Evolutionary conservation across 345 rosid species (phyloP).

Genomic region (Aquilaria malaccensis): DNA sequence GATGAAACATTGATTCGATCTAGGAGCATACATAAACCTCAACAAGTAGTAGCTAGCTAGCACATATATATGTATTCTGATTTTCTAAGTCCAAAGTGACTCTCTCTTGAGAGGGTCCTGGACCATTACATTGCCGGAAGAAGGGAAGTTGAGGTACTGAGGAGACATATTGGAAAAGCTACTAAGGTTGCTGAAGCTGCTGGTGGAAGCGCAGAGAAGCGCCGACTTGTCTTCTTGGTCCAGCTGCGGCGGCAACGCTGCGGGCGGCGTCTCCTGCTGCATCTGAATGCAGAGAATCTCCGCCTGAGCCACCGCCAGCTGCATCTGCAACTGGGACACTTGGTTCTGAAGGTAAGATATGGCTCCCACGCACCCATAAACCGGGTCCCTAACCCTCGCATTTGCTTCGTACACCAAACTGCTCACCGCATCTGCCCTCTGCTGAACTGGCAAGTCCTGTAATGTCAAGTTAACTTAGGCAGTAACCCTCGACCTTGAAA

Average conservation of each 20-base stretch:
- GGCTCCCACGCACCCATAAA: slow-evolving; percentile 81
- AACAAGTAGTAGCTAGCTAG: too few species aligned
- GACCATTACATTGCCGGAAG: slow-evolving; percentile 41
- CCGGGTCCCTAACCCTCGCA: slow-evolving; percentile 78
- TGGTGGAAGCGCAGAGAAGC: slow-evolving; percentile 22
- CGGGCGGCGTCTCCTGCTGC: slow-evolving; percentile 50
- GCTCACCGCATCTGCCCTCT: slow-evolving; percentile 77
- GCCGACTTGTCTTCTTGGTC: slow-evolving; percentile 41
- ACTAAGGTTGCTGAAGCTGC: slow-evolving; percentile 19
- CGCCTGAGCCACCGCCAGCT: slow-evolving; percentile 75
- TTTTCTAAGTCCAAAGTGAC: slow-evolving; percentile 58
- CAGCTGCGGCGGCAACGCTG: slow-evolving; percentile 22
- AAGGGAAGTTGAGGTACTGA: slow-evolving; percentile 42
- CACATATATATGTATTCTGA: too few species aligned
- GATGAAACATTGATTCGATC: too few species aligned
- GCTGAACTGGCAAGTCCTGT: slow-evolving; percentile 72
- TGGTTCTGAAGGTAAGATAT: slow-evolving; percentile 73
- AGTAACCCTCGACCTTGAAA: background rate
- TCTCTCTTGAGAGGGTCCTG: slow-evolving; percentile 66
- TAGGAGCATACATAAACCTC: too few species aligned
- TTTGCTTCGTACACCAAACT: slow-evolving; percentile 81
- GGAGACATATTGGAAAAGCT: background rate
- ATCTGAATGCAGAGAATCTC: slow-evolving; percentile 78
- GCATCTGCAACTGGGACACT: slow-evolving; percentile 75
- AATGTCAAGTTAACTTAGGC: background rate